Conservation (phyloP, 306 rosid species). For the Acacia confusa region DNA sequence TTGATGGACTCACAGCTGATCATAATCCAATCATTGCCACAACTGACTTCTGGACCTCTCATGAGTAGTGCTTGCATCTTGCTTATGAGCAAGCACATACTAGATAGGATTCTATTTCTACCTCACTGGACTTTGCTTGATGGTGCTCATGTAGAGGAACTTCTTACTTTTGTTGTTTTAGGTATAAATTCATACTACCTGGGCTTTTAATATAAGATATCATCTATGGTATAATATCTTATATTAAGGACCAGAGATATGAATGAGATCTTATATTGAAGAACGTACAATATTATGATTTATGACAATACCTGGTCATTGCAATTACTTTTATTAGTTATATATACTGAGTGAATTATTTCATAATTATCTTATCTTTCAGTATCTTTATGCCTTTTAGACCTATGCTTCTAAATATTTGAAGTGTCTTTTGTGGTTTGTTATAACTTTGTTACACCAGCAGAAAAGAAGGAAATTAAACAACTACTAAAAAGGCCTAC, state of each 20-base stretch:
- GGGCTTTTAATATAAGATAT: too few relatives aligned
- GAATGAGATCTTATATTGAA: too few relatives aligned
- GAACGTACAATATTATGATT: too few relatives aligned
- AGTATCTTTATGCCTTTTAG: too few relatives aligned
- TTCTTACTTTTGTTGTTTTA: not conserved
- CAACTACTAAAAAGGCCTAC: slow-evolving; percentile 22
- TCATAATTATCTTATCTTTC: too few relatives aligned
- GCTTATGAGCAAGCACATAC: too few relatives aligned
- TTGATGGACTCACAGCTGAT: not conserved
- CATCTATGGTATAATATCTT: too few relatives aligned
- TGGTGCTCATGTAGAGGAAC: not conserved
- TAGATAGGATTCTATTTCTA: too few relatives aligned
- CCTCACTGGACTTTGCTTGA: too few relatives aligned
- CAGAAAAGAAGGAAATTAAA: not conserved
- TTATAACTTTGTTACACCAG: not conserved
- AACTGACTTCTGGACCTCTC: slow-evolving; percentile 64
- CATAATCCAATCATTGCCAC: slow-evolving; percentile 29
- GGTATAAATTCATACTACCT: not conserved
- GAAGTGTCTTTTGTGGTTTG: not conserved
- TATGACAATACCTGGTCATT: not conserved
- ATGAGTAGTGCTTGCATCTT: slow-evolving; percentile 34
- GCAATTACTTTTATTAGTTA: slow-evolving; percentile 3
- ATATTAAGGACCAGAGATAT: too few relatives aligned
- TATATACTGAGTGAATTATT: too few relatives aligned
- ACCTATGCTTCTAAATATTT: not conserved